Conservation (phyloP, 1,284 basidiomycete genomes). For the Sanghuangporus weigelae region DNA sequence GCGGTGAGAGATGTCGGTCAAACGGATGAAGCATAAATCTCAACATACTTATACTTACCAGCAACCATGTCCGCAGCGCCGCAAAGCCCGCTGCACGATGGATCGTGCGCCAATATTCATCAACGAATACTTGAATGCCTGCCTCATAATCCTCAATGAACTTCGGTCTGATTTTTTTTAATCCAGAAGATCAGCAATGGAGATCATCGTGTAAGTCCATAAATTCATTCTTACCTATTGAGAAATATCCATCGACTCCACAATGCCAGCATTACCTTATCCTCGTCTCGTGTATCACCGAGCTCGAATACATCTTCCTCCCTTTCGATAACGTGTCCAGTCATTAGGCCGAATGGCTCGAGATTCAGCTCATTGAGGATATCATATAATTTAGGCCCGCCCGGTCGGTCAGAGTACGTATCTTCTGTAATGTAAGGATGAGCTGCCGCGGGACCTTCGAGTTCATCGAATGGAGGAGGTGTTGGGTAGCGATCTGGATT, state of each 20-base stretch:
- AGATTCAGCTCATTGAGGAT: slow-evolving; percentile 52
- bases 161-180: slow-evolving; percentile 29
- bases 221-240: slow-evolving; percentile 41
- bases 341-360: slow-evolving; percentile 54
- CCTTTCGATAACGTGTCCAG: slow-evolving; percentile 59
- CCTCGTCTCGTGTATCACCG: slow-evolving; percentile 62
- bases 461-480: slow-evolving; percentile 35
- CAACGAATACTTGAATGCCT: slow-evolving; percentile 49
- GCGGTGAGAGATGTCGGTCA: not conserved
- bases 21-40: not conserved
- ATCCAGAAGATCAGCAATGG: not conserved
- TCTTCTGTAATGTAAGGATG: slow-evolving; percentile 47
- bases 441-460: slow-evolving; percentile 46
- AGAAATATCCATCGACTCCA: slow-evolving; percentile 71
- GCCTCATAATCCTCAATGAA: slow-evolving; percentile 53
- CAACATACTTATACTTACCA: slow-evolving; percentile 36
- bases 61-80: slow-evolving; percentile 54
- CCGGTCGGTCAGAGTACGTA: slow-evolving; percentile 58
- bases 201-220: not conserved
- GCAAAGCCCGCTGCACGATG: slow-evolving; percentile 61
- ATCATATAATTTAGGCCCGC: slow-evolving; percentile 60
- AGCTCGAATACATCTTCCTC: slow-evolving; percentile 70
- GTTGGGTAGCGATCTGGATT: slow-evolving; percentile 15
- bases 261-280: slow-evolving; percentile 69
- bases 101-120: slow-evolving; percentile 58